These are phyloP conservation scores for Leccinum incarnatum DNA, from an alignment of 768 basidiomycete genomes.

Conservation along the genomic window DNA sequence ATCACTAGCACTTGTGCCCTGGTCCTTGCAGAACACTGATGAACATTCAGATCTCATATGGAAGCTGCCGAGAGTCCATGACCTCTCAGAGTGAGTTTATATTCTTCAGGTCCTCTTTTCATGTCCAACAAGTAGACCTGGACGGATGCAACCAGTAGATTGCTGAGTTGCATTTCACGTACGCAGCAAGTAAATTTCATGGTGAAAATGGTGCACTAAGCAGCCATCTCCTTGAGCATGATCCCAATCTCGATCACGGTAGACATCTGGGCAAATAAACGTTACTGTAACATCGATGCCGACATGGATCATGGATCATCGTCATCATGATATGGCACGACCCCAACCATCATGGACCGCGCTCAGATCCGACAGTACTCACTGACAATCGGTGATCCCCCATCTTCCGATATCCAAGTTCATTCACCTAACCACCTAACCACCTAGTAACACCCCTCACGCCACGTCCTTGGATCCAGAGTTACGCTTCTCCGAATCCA, in stretches of 20 bases:
- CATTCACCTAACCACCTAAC: background rate
- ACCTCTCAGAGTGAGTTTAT: too few species aligned
- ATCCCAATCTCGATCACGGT: background rate
- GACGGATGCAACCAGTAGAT: too few species aligned
- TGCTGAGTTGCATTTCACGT: too few species aligned
- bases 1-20: too few species aligned
- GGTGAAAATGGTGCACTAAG: background rate
- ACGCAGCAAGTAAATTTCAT: too few species aligned
- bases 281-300: too few species aligned
- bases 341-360: background rate
- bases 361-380: background rate
- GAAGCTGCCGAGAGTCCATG: too few species aligned
- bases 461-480: conserved; percentile 22
- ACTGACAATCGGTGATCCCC: background rate
- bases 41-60: too few species aligned
- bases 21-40: too few species aligned
- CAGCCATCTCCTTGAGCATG: too few species aligned
- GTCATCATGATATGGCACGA: background rate
- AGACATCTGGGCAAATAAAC: background rate
- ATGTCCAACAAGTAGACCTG: too few species aligned
- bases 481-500: conserved; percentile 19
- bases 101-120: too few species aligned
- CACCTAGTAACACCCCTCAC: background rate
- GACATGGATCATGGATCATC: background rate
- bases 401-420: background rate